A percentile compares a stretch with the other conserved stretches of the same genome.
These are phyloP conservation scores for Globisporangium cylindrosporum DNA, from an alignment of 352 stramenopile genomes.

Conservation along the genomic window DNA sequence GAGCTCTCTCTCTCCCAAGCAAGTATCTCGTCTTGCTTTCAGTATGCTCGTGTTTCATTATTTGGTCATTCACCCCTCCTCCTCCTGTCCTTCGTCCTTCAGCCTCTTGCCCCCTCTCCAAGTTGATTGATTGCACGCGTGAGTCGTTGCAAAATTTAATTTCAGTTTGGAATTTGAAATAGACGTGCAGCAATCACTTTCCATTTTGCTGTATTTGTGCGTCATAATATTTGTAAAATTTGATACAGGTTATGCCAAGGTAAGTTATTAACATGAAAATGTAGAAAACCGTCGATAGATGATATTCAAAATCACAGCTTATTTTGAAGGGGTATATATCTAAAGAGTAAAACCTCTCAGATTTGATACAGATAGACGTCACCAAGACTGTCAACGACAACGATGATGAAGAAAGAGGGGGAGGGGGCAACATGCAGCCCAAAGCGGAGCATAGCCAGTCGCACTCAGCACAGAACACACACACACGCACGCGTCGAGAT, in stretches of 20 bases:
- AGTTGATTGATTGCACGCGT: background rate
- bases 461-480: background rate
- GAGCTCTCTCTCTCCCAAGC: background rate
- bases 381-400: background rate
- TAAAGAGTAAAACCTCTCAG: background rate
- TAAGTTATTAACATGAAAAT: background rate
- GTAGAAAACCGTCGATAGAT: background rate
- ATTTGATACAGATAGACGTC: background rate
- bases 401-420: background rate
- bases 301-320: background rate
- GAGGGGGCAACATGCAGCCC: too few relatives aligned
- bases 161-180: background rate
- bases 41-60: background rate
- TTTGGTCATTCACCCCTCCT: background rate
- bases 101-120: background rate
- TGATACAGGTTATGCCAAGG: too few relatives aligned
- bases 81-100: background rate
- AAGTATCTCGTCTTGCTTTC: background rate
- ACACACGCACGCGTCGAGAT: background rate
- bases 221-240: too few relatives aligned
- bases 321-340: background rate
- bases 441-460: background rate
- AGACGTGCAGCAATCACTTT: background rate
- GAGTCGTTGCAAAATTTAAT: background rate
- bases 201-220: background rate